phyloP scores from a whole-genome alignment of 1,139 yeast species.

The Geotrichum fermentans region DNA sequence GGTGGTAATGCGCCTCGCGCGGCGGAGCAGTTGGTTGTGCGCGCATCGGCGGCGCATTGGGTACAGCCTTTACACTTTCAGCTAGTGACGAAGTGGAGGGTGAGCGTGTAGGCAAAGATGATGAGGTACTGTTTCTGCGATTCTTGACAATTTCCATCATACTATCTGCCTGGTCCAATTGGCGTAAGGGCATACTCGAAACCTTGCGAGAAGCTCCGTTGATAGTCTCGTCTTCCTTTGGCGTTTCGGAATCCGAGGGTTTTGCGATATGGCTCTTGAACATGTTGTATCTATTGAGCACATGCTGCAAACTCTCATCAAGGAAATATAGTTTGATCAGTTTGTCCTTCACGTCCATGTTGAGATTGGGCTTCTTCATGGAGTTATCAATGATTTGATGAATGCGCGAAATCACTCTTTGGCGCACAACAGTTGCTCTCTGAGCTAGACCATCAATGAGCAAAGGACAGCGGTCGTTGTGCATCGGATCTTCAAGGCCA shows the following conservation, averaged over 20 bases:
- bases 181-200: too few species aligned
- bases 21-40: constrained; percentile 2
- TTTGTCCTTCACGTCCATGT: constrained; percentile 19
- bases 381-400: constrained; percentile 27
- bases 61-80: neutral
- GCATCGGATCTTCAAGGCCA: constrained; percentile 18
- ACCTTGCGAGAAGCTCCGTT: neutral
- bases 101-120: too few species aligned
- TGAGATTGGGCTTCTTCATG: neutral
- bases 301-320: constrained; percentile 35
- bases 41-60: neutral
- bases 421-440: constrained; percentile 31
- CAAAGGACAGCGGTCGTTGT: constrained; percentile 18
- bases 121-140: neutral
- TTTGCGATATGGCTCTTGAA: neutral
- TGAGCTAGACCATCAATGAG: constrained; percentile 29
- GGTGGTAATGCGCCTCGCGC: constrained; percentile 5
- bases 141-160: neutral
- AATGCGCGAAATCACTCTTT: constrained; percentile 29
- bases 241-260: neutral
- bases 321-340: constrained; percentile 35
- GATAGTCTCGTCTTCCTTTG: neutral
- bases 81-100: neutral
- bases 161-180: neutral
- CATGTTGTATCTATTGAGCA: constrained; percentile 27